A percentile compares a stretch with the other conserved stretches of the same genome.
Conservation (phyloP, 768 basidiomycete genomes). For the Phanerodontia chrysosporium region DNA sequence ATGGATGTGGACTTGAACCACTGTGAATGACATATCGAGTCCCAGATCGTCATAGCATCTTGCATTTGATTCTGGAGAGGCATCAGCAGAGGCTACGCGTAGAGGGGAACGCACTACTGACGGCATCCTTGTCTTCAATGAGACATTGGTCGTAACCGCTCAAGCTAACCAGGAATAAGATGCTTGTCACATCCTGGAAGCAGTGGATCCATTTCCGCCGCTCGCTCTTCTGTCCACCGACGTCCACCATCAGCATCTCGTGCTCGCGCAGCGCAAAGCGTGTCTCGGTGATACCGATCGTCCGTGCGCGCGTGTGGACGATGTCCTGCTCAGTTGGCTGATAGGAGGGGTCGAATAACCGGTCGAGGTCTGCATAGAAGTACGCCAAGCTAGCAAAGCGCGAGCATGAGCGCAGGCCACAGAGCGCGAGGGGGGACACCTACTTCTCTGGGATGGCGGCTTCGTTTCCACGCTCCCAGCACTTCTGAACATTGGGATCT, state of each 20-base stretch:
- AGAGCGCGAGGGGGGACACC: neutral
- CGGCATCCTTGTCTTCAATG: slow-evolving; percentile 88
- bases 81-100: neutral
- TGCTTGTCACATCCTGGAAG: slow-evolving; percentile 92
- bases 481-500: slow-evolving; percentile 69
- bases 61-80: slow-evolving; percentile 89
- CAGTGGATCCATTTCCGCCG: slow-evolving; percentile 93
- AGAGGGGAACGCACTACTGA: slow-evolving; percentile 34
- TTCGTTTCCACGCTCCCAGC: slow-evolving; percentile 83
- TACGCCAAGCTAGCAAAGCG: slow-evolving; percentile 49
- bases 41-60: slow-evolving; percentile 98
- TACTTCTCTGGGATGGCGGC: slow-evolving; percentile 90
- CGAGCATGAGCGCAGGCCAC: slow-evolving; percentile 9
- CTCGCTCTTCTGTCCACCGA: slow-evolving; percentile 91
- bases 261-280: slow-evolving; percentile 74
- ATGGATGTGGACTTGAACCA: slow-evolving; percentile 96
- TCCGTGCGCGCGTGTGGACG: slow-evolving; percentile 78
- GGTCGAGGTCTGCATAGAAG: slow-evolving; percentile 76
- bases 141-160: slow-evolving; percentile 94
- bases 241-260: slow-evolving; percentile 91
- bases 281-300: slow-evolving; percentile 89
- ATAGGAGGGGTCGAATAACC: slow-evolving; percentile 72
- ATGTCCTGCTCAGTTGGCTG: slow-evolving; percentile 84
- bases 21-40: slow-evolving; percentile 95
- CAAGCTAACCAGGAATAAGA: slow-evolving; percentile 86